These are phyloP conservation scores for Leishmania braziliensis DNA, from an alignment of 208 protist genomes.

Conservation along the genomic window DNA sequence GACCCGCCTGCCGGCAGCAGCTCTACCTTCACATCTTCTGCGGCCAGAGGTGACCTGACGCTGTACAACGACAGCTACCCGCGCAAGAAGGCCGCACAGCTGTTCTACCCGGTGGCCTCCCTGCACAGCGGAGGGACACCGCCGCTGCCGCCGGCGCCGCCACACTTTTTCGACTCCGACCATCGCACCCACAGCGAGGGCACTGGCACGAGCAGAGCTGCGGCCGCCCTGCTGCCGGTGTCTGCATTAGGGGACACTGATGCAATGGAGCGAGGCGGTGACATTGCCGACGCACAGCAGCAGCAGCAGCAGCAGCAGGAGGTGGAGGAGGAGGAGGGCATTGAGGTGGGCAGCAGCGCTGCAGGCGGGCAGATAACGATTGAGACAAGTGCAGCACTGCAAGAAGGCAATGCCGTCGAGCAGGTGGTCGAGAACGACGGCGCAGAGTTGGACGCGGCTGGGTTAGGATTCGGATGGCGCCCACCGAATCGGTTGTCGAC, in stretches of 20 bases:
- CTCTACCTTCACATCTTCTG: background rate
- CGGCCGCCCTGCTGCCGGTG: background rate
- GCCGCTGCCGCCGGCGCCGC: background rate
- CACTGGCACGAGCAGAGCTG: background rate
- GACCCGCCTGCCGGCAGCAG: background rate
- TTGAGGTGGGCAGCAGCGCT: background rate
- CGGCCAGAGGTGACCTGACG: background rate
- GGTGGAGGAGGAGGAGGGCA: too few species aligned
- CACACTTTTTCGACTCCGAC: background rate
- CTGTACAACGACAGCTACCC: slow-evolving; percentile 16
- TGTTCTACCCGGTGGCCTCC: slow-evolving; percentile 8
- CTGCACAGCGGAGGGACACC: background rate
- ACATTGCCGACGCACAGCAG: background rate
- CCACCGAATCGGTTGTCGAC: background rate
- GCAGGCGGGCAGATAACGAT: background rate
- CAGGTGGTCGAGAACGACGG: background rate
- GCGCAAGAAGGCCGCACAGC: slow-evolving; percentile 17
- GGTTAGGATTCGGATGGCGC: background rate
- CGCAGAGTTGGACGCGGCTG: background rate
- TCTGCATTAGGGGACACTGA: background rate
- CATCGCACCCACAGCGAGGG: background rate
- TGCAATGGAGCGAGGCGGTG: background rate
- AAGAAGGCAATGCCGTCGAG: background rate
- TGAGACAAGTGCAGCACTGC: background rate
- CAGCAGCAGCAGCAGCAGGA: background rate